These are phyloP conservation scores for Warburgia ugandensis DNA, from an alignment of 164 flowering plant genomes.

Conservation along the genomic window DNA sequence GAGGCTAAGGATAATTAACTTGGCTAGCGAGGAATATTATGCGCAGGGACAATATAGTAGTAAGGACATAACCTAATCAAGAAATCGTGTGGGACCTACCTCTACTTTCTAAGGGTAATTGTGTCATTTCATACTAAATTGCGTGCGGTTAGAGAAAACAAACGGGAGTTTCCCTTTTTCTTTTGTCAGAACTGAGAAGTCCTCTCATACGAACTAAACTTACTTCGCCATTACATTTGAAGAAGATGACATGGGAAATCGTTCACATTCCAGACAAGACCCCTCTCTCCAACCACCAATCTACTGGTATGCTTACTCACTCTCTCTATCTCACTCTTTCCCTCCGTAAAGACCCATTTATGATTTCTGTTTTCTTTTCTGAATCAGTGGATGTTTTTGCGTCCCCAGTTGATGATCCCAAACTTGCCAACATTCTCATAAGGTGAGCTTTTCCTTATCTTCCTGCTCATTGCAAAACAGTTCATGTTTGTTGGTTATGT, in stretches of 20 bases:
- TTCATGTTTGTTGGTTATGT: neutral
- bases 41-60: too few relatives aligned
- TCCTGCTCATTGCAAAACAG: too few relatives aligned
- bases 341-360: neutral
- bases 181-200: neutral
- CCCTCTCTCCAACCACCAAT: slow-evolving; percentile 38
- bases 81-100: too few relatives aligned
- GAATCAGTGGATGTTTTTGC: slow-evolving; percentile 55
- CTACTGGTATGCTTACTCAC: slow-evolving; percentile 40
- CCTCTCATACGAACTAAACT: too few relatives aligned
- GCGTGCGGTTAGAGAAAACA: too few relatives aligned
- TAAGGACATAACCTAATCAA: too few relatives aligned
- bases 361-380: slow-evolving; percentile 3
- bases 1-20: too few relatives aligned
- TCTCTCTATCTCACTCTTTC: neutral
- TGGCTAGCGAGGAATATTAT: too few relatives aligned
- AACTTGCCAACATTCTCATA: slow-evolving; percentile 51
- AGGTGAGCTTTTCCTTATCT: slow-evolving; percentile 39
- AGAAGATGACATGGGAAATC: slow-evolving; percentile 40
- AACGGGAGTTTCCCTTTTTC: neutral
- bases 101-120: too few relatives aligned
- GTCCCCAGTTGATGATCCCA: slow-evolving; percentile 58
- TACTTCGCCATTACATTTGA: too few relatives aligned
- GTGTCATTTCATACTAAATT: too few relatives aligned
- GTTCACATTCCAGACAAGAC: slow-evolving; percentile 53